Evolutionary conservation across 257 asterid species (phyloP).

Genomic region (Fraxinus pennsylvanica): DNA sequence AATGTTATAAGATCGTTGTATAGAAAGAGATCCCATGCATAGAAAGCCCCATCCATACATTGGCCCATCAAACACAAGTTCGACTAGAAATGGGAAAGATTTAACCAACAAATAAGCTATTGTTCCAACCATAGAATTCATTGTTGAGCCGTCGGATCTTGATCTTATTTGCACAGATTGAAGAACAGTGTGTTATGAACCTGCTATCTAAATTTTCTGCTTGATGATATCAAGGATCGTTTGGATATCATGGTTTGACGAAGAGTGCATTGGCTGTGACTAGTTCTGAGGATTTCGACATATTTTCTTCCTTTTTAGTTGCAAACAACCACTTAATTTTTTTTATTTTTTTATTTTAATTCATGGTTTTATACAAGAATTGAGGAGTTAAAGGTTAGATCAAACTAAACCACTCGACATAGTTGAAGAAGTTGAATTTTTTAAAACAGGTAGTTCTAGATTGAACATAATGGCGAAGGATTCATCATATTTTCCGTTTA

Average conservation of each 20-base stretch:
- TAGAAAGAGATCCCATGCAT: neutral
- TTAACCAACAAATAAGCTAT: neutral
- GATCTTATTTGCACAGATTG: neutral
- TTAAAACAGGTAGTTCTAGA: neutral
- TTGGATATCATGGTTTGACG: neutral
- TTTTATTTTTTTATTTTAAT: too few species aligned
- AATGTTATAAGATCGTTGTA: neutral
- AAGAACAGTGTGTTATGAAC: neutral
- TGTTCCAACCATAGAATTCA: neutral
- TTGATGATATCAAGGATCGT: neutral
- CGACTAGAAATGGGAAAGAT: neutral
- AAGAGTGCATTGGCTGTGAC: neutral
- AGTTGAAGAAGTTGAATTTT: neutral
- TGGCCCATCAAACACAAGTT: neutral
- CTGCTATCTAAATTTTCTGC: neutral
- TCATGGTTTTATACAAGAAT: neutral
- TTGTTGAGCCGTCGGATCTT: neutral
- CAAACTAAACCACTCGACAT: neutral
- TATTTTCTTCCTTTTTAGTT: neutral
- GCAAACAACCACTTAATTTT: neutral
- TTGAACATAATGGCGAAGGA: neutral
- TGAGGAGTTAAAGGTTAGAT: neutral
- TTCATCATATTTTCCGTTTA: neutral
- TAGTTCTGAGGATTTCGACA: neutral
- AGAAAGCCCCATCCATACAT: neutral